phyloP scores from a whole-genome alignment of 1,139 yeast genomes.

The Barnettozyma hawaiiensis region DNA sequence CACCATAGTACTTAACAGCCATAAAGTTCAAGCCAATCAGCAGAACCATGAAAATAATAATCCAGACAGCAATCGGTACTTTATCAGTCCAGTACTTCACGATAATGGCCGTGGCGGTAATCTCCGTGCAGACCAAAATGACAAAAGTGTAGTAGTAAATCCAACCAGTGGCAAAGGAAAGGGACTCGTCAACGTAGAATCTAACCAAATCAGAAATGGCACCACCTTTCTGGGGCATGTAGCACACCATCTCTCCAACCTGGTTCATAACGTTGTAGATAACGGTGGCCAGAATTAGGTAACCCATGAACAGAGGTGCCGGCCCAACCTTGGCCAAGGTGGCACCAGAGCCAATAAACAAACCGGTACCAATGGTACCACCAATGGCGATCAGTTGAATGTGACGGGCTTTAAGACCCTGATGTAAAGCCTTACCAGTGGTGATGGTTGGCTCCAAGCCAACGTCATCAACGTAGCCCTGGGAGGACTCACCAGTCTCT shows the following conservation, averaged over 20 bases:
- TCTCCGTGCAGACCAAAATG: constrained; percentile 71
- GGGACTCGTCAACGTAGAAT: constrained; percentile 57
- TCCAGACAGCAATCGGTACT: constrained; percentile 57
- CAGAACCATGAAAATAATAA: constrained; percentile 54
- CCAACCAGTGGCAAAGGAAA: constrained; percentile 73
- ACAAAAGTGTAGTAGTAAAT: constrained; percentile 74
- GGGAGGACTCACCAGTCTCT: constrained; percentile 9
- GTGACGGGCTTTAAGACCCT: constrained; percentile 40
- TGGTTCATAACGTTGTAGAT: constrained; percentile 53
- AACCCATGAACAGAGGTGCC: constrained; percentile 43
- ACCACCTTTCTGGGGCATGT: constrained; percentile 44
- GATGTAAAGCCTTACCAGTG: constrained; percentile 15
- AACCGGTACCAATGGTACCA: constrained; percentile 51
- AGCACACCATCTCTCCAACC: constrained; percentile 59
- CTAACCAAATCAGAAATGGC: constrained; percentile 49
- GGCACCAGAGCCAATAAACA: constrained; percentile 46
- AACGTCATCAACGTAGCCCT: constrained; percentile 31
- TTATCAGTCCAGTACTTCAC: constrained; percentile 74
- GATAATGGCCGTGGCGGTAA: constrained; percentile 72
- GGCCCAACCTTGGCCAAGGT: constrained; percentile 46
- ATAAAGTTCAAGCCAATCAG: constrained; percentile 59
- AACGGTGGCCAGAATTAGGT: constrained; percentile 44
- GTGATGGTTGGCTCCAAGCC: constrained; percentile 8
- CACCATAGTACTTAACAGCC: constrained; percentile 72
- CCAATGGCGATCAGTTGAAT: constrained; percentile 55